Conservation (phyloP, 2,329 filamentous ascomycete species). For the Samsoniella hepiali region DNA sequence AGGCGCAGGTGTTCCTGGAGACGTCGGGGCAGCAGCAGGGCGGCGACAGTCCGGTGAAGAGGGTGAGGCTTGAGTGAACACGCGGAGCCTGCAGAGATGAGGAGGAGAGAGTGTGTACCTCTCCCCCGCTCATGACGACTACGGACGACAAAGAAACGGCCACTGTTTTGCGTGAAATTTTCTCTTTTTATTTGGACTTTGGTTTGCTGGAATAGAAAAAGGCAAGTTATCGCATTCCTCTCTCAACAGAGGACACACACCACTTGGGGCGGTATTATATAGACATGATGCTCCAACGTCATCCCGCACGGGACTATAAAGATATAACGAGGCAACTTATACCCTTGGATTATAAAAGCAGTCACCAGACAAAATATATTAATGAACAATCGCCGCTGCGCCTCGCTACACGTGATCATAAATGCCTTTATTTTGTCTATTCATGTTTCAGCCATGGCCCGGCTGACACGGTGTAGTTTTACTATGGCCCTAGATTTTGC, state of each 20-base stretch:
- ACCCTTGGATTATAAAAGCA: not conserved
- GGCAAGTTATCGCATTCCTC: not conserved
- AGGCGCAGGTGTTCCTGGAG: conserved; percentile 43
- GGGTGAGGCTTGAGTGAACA: not conserved
- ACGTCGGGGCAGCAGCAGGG: conserved; percentile 25
- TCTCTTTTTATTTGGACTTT: not conserved
- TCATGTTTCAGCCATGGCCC: not conserved
- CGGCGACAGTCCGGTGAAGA: conserved; percentile 27
- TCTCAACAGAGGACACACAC: conserved; percentile 8
- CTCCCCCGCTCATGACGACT: not conserved
- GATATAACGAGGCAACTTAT: conserved; percentile 1
- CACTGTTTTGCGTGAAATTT: not conserved
- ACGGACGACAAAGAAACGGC: not conserved
- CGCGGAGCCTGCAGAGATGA: not conserved
- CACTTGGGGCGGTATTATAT: not conserved
- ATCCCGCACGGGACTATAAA: not conserved
- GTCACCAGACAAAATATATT: not conserved
- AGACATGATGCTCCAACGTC: not conserved
- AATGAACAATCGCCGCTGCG: not conserved
- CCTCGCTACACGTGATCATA: not conserved
- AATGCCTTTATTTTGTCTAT: conserved; percentile 9
- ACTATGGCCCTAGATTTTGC: not conserved
- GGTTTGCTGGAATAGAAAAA: not conserved
- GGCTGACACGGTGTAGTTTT: not conserved
- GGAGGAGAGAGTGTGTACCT: too few relatives aligned